phyloP scores from a whole-genome alignment of 2,329 filamentous ascomycete genomes.

The Colletotrichum australisinense region DNA sequence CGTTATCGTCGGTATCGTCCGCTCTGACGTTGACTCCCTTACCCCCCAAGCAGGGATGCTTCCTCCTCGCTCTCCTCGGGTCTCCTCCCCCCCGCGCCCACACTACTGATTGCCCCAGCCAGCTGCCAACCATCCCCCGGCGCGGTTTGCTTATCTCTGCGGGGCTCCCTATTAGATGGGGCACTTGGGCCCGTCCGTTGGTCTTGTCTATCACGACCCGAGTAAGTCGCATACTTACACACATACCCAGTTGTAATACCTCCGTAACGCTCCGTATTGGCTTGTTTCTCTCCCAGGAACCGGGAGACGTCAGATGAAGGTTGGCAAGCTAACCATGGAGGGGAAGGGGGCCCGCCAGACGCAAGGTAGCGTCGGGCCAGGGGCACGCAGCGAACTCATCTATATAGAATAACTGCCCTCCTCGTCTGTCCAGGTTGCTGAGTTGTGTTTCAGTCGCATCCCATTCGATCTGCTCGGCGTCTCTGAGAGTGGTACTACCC shows the following conservation, averaged over 20 bases:
- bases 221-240: slow-evolving; percentile 30
- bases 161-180: slow-evolving; percentile 9
- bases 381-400: slow-evolving; percentile 2
- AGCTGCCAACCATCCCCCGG: slow-evolving; percentile 22
- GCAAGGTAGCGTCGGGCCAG: slow-evolving; percentile 2
- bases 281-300: slow-evolving; percentile 14
- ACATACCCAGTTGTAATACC: not conserved
- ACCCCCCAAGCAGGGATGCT: slow-evolving; percentile 7
- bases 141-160: slow-evolving; percentile 31
- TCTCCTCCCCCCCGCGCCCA: slow-evolving; percentile 20
- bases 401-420: slow-evolving; percentile 18
- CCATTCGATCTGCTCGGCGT: slow-evolving; percentile 17
- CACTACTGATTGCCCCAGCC: slow-evolving; percentile 23
- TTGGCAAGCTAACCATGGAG: slow-evolving; percentile 10
- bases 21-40: slow-evolving; percentile 16
- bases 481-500: slow-evolving; percentile 7
- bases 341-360: slow-evolving; percentile 4
- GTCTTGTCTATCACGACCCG: slow-evolving; percentile 31
- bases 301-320: slow-evolving; percentile 34
- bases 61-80: not conserved
- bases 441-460: not conserved
- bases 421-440: not conserved
- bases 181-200: not conserved
- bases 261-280: not conserved
- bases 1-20: slow-evolving; percentile 33